These are phyloP conservation scores for Hanseniaspora opuntiae DNA, from an alignment of 805 yeast species.

Conservation along the genomic window DNA sequence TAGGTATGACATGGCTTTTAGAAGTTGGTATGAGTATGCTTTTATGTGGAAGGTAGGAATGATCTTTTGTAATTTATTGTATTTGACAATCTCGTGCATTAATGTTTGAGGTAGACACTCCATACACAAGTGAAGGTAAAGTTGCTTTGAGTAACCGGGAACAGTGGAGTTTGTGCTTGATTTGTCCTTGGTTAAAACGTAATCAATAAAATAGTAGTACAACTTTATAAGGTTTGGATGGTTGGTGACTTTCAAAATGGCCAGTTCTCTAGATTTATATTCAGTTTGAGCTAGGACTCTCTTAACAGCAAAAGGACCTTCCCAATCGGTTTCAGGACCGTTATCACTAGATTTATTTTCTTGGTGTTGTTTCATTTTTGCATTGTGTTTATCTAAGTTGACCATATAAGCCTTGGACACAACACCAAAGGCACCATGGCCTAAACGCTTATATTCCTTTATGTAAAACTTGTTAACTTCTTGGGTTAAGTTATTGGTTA, in stretches of 20 bases:
- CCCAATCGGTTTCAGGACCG: constrained; percentile 29
- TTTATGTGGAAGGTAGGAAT: constrained; percentile 63
- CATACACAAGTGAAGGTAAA: constrained; percentile 75
- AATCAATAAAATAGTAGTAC: constrained; percentile 56
- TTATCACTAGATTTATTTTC: neutral
- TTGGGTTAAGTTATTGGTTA: constrained; percentile 46
- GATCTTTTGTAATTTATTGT: constrained; percentile 44
- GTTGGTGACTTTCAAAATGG: constrained; percentile 55
- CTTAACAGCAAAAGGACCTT: constrained; percentile 75
- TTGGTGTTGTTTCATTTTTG: constrained; percentile 19
- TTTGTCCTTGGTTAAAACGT: constrained; percentile 22
- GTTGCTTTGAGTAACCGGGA: constrained; percentile 12
- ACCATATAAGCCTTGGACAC: constrained; percentile 58
- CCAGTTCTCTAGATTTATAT: constrained; percentile 69
- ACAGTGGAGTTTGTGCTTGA: neutral
- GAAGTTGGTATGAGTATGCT: constrained; percentile 64
- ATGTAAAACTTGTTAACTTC: constrained; percentile 48
- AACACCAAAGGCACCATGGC: constrained; percentile 80
- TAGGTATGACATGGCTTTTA: constrained; percentile 69
- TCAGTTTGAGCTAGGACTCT: constrained; percentile 81
- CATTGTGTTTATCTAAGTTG: constrained; percentile 20
- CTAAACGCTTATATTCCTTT: constrained; percentile 59
- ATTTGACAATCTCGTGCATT: constrained; percentile 61
- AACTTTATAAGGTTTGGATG: constrained; percentile 70
- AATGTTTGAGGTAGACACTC: constrained; percentile 74